Evolutionary conservation across 1,139 yeast genomes (phyloP), one percentile per base, ranked within the genome.

Genomic region (Scheffersomyces segobiensis): DNA sequence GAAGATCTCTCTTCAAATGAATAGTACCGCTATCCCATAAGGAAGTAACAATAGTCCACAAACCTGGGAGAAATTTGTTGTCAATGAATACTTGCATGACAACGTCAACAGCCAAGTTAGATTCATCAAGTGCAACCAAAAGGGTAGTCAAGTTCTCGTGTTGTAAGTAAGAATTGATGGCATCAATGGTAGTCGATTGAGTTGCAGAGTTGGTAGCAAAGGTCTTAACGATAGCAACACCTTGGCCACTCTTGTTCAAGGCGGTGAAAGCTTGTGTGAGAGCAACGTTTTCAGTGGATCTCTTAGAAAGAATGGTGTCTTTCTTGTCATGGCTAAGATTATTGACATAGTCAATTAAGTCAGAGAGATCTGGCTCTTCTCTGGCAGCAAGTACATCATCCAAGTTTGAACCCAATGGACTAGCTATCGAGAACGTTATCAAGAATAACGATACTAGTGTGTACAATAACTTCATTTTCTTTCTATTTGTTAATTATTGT

Each of bases 31-130:
- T 61, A 48, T 57, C 57, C 55, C 57, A 59, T 46, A 70, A 66
- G 12, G 65, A 60, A 53, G 65, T 64, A 46, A 65, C 60, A 52
- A 72, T 61, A 3, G 59, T 57, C 49, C 67, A 63, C 46, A 69
- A 60, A 42, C 72, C 74, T 8, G 71, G 69, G 46, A 70, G 55
- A 51, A 67, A 62, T 20, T 63, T 62, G 52, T 63, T 62, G 59
- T 73, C 70, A 39, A 67, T 65, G 56, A 72, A 68, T 53, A 71
- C 58, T 60, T 66, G 57, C 65, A 70, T 64, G 32, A 71, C 73
- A 52, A 74, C 61, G 59, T 73, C 75, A 49, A 72, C 67, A 7
- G 71, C 75, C 58, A 74, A 67, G 18, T 67, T 68, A 6, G 77
- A 73, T 20, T 66, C 42, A 59, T 73, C 74, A 18, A 69, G 69